Evolutionary conservation across 352 stramenopile species (phyloP), one percentile per base, ranked within the genome.

Genomic region (Phytophthora sp.): DNA sequence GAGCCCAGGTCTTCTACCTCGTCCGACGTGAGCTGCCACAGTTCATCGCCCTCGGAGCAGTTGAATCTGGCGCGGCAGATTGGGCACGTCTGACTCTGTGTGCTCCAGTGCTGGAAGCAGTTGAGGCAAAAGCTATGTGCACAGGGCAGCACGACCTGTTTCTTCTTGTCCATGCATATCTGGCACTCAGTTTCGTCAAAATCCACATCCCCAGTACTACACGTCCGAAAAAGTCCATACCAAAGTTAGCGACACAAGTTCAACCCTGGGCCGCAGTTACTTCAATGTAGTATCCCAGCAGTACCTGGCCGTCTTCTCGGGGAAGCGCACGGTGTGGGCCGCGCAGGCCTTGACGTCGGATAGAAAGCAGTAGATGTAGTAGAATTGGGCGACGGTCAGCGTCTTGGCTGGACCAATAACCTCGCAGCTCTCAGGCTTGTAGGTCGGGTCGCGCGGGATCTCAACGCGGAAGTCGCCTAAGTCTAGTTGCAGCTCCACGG

Each of bases 161-260:
- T 93, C 60, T 89, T 72, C 69, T 89, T 89, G 71, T 93, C 85
- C 85, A 93, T 93, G 67, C 85, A 93, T 41, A 93, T 93, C 59
- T 91, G 82, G 42, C 85, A 93, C 69, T 93, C 85, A 13, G 77
- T 86, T 44, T 93, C 85, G 49, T 93, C 84, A 77, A 89, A 90
- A 24, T 84, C 71, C 18, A 57, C 42, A n/a, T 83, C 65, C 8
- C 56, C 66, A 38, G 49, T 49, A 35, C 69, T 74, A 31, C 35
- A 20, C 50, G 52, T 54, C 27, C 30, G n/a, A 69, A 60, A 56
- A 45, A 68, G 42, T 35, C 26, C 7, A 45, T 15, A 45, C 16
- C 18, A 59, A 60, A 58, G 33, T 70, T 72, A 67, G 56, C 21
- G n/a, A n/a, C 13, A 31, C 8, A 56, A 13, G 15, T 63, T 68